Percentiles rank a stretch among this genome's conserved stretches.
Conservation (phyloP, 2,329 filamentous ascomycete genomes). For the Penicillium hordei region DNA sequence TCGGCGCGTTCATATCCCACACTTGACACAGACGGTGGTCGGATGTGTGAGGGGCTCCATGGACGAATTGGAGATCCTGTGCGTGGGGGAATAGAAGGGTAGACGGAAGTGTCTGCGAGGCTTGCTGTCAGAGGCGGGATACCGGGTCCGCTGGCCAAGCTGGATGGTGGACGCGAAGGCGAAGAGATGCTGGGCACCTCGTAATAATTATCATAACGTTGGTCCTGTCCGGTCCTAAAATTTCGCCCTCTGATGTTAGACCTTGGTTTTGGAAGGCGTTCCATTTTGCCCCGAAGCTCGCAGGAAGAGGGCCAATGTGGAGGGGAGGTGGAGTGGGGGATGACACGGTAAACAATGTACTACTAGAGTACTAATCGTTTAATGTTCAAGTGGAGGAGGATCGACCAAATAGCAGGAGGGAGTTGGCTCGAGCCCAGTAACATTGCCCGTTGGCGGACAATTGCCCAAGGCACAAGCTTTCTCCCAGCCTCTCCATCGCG, state of each 20-base stretch:
- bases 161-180: constrained; percentile 44
- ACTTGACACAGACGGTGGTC: constrained; percentile 62
- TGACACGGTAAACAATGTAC: constrained; percentile 4
- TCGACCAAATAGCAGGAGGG: background rate
- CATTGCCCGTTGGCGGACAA: constrained; percentile 8
- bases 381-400: constrained; percentile 12
- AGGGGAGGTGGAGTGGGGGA: background rate
- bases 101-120: constrained; percentile 37
- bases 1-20: constrained; percentile 82
- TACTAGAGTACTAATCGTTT: constrained; percentile 4
- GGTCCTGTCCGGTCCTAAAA: constrained; percentile 18
- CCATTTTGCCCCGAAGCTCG: constrained; percentile 15
- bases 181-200: constrained; percentile 29
- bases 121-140: constrained; percentile 43
- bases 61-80: constrained; percentile 49
- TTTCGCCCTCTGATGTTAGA: constrained; percentile 23
- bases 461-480: background rate
- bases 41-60: constrained; percentile 65
- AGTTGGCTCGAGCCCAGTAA: background rate
- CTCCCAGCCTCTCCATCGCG: background rate
- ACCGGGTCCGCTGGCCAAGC: constrained; percentile 42
- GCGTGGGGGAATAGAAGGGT: constrained; percentile 35
- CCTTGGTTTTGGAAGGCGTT: constrained; percentile 17
- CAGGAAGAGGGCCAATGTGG: constrained; percentile 1
- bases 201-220: constrained; percentile 29